Evolutionary conservation across 176 grass and related monocot genomes (phyloP).

Genomic region (Cenchrus americanus): DNA sequence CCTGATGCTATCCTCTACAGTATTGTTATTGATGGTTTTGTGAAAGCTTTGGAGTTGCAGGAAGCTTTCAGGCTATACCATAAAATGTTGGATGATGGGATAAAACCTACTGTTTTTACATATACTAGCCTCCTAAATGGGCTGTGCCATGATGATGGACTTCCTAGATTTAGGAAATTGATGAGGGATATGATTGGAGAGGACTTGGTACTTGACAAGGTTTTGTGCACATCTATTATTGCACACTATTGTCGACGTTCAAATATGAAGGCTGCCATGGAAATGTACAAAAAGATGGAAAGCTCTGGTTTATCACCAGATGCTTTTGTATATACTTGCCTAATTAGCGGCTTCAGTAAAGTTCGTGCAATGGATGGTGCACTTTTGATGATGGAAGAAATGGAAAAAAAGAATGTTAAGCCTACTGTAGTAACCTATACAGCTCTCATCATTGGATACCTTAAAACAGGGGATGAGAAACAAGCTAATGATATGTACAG

Average conservation of each 20-base stretch:
- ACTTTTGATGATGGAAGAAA: slow-evolving; percentile 61
- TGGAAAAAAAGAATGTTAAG: slow-evolving; percentile 53
- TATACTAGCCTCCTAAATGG: slow-evolving; percentile 71
- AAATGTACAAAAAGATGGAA: slow-evolving; percentile 59
- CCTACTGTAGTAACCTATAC: slow-evolving; percentile 73
- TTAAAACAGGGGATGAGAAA: slow-evolving; percentile 45
- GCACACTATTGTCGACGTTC: slow-evolving; percentile 55
- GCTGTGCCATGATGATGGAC: slow-evolving; percentile 53
- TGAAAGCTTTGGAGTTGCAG: slow-evolving; percentile 65
- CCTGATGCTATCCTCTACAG: slow-evolving; percentile 68
- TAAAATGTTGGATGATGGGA: slow-evolving; percentile 50
- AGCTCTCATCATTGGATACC: slow-evolving; percentile 57
- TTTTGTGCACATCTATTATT: slow-evolving; percentile 69
- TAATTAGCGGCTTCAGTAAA: slow-evolving; percentile 72
- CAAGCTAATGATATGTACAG: slow-evolving; percentile 40
- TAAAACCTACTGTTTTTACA: slow-evolving; percentile 57
- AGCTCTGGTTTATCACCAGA: slow-evolving; percentile 46
- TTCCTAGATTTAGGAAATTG: slow-evolving; percentile 47
- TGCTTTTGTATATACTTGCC: slow-evolving; percentile 71
- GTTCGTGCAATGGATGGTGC: slow-evolving; percentile 62
- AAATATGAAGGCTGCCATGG: slow-evolving; percentile 63
- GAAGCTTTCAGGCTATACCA: slow-evolving; percentile 55
- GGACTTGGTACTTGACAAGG: slow-evolving; percentile 44
- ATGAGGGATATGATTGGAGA: slow-evolving; percentile 49
- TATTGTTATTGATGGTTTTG: slow-evolving; percentile 64